Evolutionary conservation across 164 flowering plant genomes (phyloP), one percentile per base, ranked within the genome.

Genomic region (Kingdonia uniflora): DNA sequence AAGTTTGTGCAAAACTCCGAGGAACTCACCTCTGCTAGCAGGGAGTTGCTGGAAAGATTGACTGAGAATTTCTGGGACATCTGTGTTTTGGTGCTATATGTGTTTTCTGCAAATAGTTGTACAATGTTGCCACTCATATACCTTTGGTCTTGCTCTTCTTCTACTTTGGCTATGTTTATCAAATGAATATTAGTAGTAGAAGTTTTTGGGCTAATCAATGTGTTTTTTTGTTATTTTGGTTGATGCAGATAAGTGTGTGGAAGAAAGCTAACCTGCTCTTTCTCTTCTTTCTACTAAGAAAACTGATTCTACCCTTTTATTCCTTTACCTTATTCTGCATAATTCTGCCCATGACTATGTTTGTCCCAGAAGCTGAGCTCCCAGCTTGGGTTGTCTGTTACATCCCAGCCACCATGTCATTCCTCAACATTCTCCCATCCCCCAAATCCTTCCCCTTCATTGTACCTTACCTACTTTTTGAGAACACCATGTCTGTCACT

Each of bases 401-500:
- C 71, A 76, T 92, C 41, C 99, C 99, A 0, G 99, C 89, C 29
- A 75, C 87, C 49, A 86, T 92, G 95, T 86, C 99, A 5, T 77
- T 92, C 58, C 97, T 92, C 66, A 92, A 92, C 61, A 86, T 92
- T 51, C 82, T 92, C 29, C 99, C 99, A 0, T 78, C 97, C 8
- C 99, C 95, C 2, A 92, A 77, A 64, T 77, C 95, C 7, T 92
- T 92, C 65, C 99, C 99, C 6, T 92, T 92, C 76, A 88, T 92
- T 14, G 99, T 92, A 38, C 99, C 99, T 8, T 92, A 88, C 69
- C 97, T 92, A 20, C 94, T 92, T 8, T 92, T 92, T 50, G 98
- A 92, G 71, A 92, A 92, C 74, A 91, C 98, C 23, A 92, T 92
- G 97, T 92, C 99, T 0, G 97, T 92, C 21, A 92, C 99, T 63